These are phyloP conservation scores for Venturia carpophila DNA, from an alignment of 2,329 filamentous ascomycete species.

Conservation along the genomic window DNA sequence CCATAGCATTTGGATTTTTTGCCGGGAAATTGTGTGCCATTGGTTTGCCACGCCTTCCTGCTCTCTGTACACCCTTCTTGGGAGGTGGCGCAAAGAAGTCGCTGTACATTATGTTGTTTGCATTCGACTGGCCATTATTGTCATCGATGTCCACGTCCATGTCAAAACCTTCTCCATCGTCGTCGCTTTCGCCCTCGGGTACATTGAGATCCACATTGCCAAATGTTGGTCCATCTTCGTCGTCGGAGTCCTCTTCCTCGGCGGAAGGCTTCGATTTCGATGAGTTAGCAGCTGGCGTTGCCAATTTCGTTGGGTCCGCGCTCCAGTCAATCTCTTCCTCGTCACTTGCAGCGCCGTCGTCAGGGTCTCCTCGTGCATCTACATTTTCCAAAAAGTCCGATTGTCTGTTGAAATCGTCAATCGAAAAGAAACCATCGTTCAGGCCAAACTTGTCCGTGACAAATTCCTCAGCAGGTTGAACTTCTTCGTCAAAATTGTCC, in stretches of 20 bases:
- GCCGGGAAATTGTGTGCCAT: conserved; percentile 36
- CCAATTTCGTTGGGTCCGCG: conserved; percentile 56
- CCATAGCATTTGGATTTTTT: conserved; percentile 31
- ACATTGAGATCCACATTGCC: conserved; percentile 68
- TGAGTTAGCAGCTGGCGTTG: neutral
- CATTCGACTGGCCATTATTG: conserved; percentile 56
- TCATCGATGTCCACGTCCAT: conserved; percentile 48
- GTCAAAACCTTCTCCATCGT: conserved; percentile 49
- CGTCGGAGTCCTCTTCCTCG: conserved; percentile 49
- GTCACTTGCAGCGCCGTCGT: conserved; percentile 67
- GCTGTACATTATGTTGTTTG: conserved; percentile 81
- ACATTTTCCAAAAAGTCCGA: conserved; percentile 83
- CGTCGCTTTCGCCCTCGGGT: conserved; percentile 62
- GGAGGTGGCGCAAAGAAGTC: conserved; percentile 89
- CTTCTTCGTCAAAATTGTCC: conserved; percentile 33
- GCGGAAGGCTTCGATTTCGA: conserved; percentile 27
- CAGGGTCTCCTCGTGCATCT: conserved; percentile 67
- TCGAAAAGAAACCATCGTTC: conserved; percentile 97
- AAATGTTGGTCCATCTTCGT: conserved; percentile 77
- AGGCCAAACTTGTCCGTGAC: conserved; percentile 71
- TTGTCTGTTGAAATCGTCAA: conserved; percentile 94
- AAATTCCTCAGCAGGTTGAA: conserved; percentile 48
- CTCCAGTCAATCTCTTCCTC: conserved; percentile 88
- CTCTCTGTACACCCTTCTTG: conserved; percentile 57
- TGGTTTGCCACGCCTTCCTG: conserved; percentile 44